Percentiles rank a stretch among this genome's conserved stretches.
phyloP scores from a whole-genome alignment of 768 basidiomycete genomes.

The Leucocoprinus birnbaumii region DNA sequence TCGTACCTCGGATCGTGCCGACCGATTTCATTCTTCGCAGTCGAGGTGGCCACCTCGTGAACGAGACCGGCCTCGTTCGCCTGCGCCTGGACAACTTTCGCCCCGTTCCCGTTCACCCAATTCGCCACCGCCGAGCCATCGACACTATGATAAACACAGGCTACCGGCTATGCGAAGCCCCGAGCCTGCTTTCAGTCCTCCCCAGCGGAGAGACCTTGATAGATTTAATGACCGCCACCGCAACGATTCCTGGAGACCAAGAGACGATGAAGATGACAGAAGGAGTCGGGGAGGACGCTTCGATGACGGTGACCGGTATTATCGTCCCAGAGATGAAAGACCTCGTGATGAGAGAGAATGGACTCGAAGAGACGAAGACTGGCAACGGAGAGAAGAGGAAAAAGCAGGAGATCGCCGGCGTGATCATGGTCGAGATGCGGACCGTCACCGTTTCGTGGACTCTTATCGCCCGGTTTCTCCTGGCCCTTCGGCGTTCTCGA shows the following conservation, averaged over 20 bases:
- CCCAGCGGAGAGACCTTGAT: constrained; percentile 29
- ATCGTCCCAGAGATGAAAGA: constrained; percentile 26
- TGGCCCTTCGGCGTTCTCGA: constrained; percentile 16
- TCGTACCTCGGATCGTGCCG: constrained; percentile 10
- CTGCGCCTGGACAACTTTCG: constrained; percentile 22
- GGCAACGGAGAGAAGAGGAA: constrained; percentile 28
- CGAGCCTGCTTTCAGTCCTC: constrained; percentile 33
- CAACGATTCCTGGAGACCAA: constrained; percentile 21
- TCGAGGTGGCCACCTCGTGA: constrained; percentile 16
- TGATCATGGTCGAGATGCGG: constrained; percentile 20
- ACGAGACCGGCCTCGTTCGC: constrained; percentile 22
- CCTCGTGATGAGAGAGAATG: background rate
- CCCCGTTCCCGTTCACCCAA: constrained; percentile 20
- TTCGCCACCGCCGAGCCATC: constrained; percentile 14
- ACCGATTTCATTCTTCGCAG: constrained; percentile 6
- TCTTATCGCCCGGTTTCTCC: constrained; percentile 21
- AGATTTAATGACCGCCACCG: constrained; percentile 24
- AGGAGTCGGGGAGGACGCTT: constrained; percentile 22
- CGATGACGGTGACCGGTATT: constrained; percentile 19
- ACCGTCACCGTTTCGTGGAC: constrained; percentile 19
- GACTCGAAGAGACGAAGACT: constrained; percentile 17
- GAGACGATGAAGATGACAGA: constrained; percentile 26
- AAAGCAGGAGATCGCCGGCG: constrained; percentile 15
- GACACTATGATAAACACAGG: constrained; percentile 31
- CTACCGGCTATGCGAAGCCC: constrained; percentile 37